phyloP scores from a whole-genome alignment of 176 grass and related monocot species.

The Metroxylon sagu region DNA sequence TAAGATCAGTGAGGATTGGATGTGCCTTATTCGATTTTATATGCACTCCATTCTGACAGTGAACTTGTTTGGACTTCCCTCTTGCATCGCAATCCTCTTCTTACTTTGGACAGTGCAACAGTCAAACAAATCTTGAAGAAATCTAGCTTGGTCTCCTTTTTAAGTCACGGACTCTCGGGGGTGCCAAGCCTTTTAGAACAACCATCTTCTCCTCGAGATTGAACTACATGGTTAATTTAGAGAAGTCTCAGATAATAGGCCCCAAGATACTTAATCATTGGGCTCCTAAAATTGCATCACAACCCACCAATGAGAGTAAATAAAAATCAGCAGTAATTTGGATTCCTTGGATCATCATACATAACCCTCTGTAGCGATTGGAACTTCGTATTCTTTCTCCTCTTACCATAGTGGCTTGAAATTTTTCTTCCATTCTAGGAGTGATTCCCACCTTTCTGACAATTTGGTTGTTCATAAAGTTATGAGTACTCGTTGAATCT shows the following conservation, averaged over 20 bases:
- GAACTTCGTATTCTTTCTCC: background rate
- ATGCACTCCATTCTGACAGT: too few relatives aligned
- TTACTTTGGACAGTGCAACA: too few relatives aligned
- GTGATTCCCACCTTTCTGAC: background rate
- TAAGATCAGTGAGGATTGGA: too few relatives aligned
- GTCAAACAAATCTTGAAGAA: too few relatives aligned
- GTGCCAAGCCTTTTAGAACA: too few relatives aligned
- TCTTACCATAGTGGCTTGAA: background rate
- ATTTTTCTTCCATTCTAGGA: background rate
- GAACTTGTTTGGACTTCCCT: too few relatives aligned
- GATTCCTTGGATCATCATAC: background rate
- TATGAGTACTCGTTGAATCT: background rate
- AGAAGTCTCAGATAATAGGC: background rate
- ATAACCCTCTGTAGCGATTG: background rate
- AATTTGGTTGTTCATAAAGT: background rate
- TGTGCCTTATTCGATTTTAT: too few relatives aligned
- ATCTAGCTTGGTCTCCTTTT: too few relatives aligned
- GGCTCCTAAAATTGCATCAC: background rate
- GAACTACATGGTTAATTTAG: background rate
- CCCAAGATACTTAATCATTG: background rate
- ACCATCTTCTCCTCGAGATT: too few relatives aligned
- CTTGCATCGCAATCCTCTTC: too few relatives aligned
- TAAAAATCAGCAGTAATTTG: background rate
- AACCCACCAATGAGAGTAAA: background rate
- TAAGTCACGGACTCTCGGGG: too few relatives aligned